Evolutionary conservation across 2,329 filamentous ascomycete genomes (phyloP).

Genomic region (Aspergillus sp.): DNA sequence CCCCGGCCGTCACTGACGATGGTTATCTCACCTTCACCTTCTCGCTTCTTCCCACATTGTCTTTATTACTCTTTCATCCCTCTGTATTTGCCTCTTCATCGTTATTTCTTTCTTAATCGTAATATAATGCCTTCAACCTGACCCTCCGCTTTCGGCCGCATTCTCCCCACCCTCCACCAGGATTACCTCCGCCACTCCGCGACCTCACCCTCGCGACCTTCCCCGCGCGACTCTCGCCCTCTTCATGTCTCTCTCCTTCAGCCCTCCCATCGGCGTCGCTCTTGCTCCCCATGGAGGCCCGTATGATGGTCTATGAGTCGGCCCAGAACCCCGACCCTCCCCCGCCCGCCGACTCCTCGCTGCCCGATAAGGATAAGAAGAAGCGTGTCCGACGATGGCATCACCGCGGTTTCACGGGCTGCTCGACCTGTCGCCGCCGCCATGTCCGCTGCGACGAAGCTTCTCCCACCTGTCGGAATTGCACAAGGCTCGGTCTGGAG

Average conservation of each 20-base stretch:
- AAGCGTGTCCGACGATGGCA: slow-evolving; percentile 42
- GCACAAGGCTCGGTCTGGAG: slow-evolving; percentile 33
- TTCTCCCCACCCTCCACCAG: neutral
- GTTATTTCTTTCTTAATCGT: neutral
- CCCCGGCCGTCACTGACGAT: no score
- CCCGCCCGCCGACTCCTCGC: slow-evolving; percentile 12
- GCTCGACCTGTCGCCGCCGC: slow-evolving; percentile 41
- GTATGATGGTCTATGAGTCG: slow-evolving; percentile 22
- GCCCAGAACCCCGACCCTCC: slow-evolving; percentile 16
- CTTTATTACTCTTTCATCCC: no score
- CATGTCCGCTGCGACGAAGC: slow-evolving; percentile 41
- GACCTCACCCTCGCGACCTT: neutral
- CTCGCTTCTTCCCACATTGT: neutral
- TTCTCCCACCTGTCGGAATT: slow-evolving; percentile 40
- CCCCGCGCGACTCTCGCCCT: neutral
- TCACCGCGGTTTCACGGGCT: slow-evolving; percentile 44
- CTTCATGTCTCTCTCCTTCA: slow-evolving; percentile 28
- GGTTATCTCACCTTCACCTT: no score
- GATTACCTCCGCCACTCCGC: no score
- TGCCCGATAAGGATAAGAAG: slow-evolving; percentile 25
- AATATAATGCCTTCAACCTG: neutral
- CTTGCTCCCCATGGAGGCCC: slow-evolving; percentile 30
- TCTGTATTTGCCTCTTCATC: no score
- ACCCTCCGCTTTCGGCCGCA: neutral
- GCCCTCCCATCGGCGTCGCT: slow-evolving; percentile 6